Conservation (phyloP, 768 basidiomycete species). For the Hysterangium stoloniferum region DNA sequence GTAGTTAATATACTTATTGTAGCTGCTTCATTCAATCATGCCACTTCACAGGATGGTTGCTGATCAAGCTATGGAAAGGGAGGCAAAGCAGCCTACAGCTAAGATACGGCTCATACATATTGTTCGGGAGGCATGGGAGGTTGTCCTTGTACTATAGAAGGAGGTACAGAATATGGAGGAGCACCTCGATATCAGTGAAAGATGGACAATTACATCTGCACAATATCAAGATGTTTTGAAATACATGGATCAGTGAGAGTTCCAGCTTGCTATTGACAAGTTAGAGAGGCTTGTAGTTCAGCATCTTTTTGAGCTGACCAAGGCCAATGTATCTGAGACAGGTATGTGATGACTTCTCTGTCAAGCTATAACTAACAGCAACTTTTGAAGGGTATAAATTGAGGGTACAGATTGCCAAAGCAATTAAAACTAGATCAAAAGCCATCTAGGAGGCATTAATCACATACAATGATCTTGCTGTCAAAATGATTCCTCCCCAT, state of each 20-base stretch:
- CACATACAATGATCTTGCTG: too few species aligned
- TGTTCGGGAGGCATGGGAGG: not conserved
- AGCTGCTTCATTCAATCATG: too few species aligned
- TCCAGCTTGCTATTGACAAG: slow-evolving; percentile 20
- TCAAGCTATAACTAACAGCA: not conserved
- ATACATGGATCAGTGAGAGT: slow-evolving; percentile 13
- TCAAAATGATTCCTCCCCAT: too few species aligned
- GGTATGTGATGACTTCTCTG: too few species aligned
- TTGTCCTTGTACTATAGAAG: not conserved
- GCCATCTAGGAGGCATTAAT: too few species aligned
- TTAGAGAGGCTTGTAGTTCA: slow-evolving; percentile 26
- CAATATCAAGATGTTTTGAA: slow-evolving; percentile 12
- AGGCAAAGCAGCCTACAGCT: not conserved
- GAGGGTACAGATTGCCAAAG: too few species aligned
- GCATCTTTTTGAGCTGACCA: slow-evolving; percentile 24
- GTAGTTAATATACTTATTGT: too few species aligned
- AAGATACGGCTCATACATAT: not conserved
- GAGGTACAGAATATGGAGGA: slow-evolving; percentile 11
- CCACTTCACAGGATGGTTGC: too few species aligned
- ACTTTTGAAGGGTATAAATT: too few species aligned
- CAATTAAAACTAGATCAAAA: too few species aligned
- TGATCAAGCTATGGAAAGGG: too few species aligned
- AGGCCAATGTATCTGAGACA: slow-evolving; percentile 20
- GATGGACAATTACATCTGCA: slow-evolving; percentile 14
- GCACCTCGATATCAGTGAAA: slow-evolving; percentile 10